Base-by-base conservation (phyloP, 108 stramenopile genomes). In the Pinguiococcus pyrenoidosus region DNA sequence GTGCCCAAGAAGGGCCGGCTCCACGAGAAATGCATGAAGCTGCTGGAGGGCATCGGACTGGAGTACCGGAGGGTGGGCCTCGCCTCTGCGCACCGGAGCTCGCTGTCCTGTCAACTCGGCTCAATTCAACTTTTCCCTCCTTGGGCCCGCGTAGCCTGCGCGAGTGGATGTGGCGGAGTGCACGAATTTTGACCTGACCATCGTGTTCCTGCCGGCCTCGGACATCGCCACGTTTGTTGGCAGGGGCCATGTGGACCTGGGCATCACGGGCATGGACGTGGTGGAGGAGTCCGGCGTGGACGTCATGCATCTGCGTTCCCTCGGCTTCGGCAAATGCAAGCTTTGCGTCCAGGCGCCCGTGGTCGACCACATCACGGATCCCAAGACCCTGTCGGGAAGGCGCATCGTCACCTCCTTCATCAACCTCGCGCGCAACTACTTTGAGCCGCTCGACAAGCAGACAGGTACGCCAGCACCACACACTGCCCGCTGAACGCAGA, bases 1-100 rank as follows among this genome's bases (percentile, higher is more conserved):
- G 80, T 95, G 27, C 93, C 93, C 30, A 95, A 95, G 58, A 95
- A 95, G 73, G 93, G 93, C 23, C 71, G 93, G 29, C 76, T 95
- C 4, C 75, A 83, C 50, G 84, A 89, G 21, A 85, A 87, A 64
- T 80, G 84, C 35, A 68, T 75, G 41, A 79, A 71, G 54, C 79
- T 92, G 72, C 74, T 95, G 45, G 77, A 77, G 44, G 93, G 93
- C 1, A 80, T 88, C 20, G 93, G 93, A 2, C 74, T 95, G 46
- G 82, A 90, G 37, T 89, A 89, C 71, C 72, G 68, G 29, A 74
- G 93, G 57, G 49, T 51, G 38, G 24, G 49, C 12, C 13, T 13
- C 0, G n/a, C 20, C 18, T 17, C 8, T 22, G 13, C 17, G 13
- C 49, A 38, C 30, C 36, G 3, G 13, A 10, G 20, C 18, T 9